These are phyloP conservation scores for Remersonia thermophila DNA, from an alignment of 2,329 filamentous ascomycete species.

Conservation along the genomic window DNA sequence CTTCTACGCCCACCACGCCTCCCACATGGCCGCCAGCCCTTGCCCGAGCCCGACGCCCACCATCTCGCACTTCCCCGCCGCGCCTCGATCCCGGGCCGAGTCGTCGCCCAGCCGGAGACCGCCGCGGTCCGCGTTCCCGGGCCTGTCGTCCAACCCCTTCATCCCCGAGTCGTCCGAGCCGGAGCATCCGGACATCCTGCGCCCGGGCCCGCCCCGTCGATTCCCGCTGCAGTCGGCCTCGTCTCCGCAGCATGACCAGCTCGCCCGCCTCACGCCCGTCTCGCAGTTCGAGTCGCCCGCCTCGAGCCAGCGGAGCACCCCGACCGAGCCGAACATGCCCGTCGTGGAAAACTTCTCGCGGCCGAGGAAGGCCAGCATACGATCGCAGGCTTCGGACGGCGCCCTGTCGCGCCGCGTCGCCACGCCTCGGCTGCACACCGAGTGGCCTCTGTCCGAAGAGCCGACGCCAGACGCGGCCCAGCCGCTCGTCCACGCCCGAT, in stretches of 20 bases:
- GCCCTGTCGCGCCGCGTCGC: constrained; percentile 11
- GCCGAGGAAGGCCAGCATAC: constrained; percentile 39
- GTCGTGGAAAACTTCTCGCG: constrained; percentile 47
- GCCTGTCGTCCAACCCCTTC: constrained; percentile 23
- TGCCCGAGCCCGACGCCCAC: constrained; percentile 14
- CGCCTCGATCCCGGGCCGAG: constrained; percentile 12
- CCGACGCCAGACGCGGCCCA: constrained; percentile 11
- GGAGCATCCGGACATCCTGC: too few relatives aligned
- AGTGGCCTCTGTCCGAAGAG: constrained; percentile 14
- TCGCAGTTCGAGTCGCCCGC: constrained; percentile 18
- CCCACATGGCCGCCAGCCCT: constrained; percentile 15
- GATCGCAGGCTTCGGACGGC: constrained; percentile 14
- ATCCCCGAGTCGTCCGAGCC: constrained; percentile 18
- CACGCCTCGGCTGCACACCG: constrained; percentile 12
- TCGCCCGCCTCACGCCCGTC: constrained; percentile 15
- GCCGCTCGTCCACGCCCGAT: constrained; percentile 7
- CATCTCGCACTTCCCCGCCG: constrained; percentile 10
- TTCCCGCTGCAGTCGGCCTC: constrained; percentile 10
- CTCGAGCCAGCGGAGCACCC: constrained; percentile 20
- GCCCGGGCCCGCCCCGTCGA: constrained; percentile 5
- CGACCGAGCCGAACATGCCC: constrained; percentile 21
- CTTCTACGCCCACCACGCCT: constrained; percentile 13
- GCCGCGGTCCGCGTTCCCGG: constrained; percentile 20
- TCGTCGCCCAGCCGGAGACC: constrained; percentile 12
- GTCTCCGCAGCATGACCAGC: constrained; percentile 12